Evolutionary conservation across 352 stramenopile genomes (phyloP).

Genomic region (Phytopythium helicoides): DNA sequence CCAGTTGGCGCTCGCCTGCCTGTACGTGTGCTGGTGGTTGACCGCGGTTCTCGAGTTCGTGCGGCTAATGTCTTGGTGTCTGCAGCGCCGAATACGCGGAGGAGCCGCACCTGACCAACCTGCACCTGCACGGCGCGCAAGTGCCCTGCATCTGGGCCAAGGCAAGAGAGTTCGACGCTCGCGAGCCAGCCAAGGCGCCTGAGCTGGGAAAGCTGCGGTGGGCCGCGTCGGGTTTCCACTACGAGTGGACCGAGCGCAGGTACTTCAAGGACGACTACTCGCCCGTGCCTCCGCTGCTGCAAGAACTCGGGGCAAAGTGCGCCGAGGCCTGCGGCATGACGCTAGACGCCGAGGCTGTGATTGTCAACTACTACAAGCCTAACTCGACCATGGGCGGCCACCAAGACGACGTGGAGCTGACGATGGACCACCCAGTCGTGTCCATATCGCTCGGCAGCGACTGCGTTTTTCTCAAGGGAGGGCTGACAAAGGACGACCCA

Average conservation of each 20-base stretch:
- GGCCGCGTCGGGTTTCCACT: constrained; percentile 72
- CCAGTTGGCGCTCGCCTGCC: constrained; percentile 43
- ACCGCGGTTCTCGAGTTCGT: too few relatives aligned
- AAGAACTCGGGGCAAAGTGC: constrained; percentile 34
- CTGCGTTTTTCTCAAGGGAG: constrained; percentile 79
- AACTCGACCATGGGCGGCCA: constrained; percentile 79
- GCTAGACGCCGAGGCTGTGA: constrained; percentile 61
- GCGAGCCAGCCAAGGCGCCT: constrained; percentile 34
- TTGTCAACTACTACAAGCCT: constrained; percentile 84
- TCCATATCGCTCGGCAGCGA: constrained; percentile 70
- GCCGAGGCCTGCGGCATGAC: constrained; percentile 53
- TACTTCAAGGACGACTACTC: constrained; percentile 63
- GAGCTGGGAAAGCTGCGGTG: constrained; percentile 69
- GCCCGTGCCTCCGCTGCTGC: constrained; percentile 40
- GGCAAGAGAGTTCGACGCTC: constrained; percentile 28
- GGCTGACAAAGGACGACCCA: constrained; percentile 51
- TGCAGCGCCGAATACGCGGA: constrained; percentile 68
- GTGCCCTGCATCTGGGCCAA: constrained; percentile 50
- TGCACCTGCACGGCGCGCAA: constrained; percentile 63
- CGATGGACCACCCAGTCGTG: constrained; percentile 78
- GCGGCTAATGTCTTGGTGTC: too few relatives aligned
- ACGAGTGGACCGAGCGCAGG: constrained; percentile 77
- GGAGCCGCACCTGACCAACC: constrained; percentile 73
- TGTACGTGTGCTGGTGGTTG: constrained; percentile 50
- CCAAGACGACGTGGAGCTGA: constrained; percentile 83